Evolutionary conservation across 768 basidiomycete species (phyloP).

Genomic region (Dentipellis fragilis): DNA sequence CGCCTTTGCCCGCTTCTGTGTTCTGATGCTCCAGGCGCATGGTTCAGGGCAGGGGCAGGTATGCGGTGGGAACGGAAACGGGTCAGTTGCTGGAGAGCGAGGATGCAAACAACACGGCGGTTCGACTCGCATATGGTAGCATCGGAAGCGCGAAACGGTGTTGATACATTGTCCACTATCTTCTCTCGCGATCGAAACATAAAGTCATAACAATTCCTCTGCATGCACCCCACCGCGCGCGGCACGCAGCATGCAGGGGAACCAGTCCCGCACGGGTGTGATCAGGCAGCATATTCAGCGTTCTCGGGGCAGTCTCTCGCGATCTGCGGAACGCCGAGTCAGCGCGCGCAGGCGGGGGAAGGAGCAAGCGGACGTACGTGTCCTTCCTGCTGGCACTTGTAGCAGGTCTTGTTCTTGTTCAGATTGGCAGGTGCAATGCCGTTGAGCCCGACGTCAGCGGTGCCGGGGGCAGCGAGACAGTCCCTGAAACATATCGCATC

Average conservation of each 20-base stretch:
- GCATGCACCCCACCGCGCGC: too few relatives aligned
- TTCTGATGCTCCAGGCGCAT: neutral
- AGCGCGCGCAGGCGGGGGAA: too few relatives aligned
- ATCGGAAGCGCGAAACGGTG: neutral
- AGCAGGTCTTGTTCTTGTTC: constrained; percentile 72
- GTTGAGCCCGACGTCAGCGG: constrained; percentile 33
- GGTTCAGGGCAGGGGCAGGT: neutral
- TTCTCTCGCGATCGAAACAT: neutral
- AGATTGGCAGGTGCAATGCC: constrained; percentile 29
- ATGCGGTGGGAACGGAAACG: neutral
- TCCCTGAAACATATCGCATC: constrained; percentile 37
- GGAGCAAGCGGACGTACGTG: constrained; percentile 59
- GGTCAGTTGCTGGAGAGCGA: too few relatives aligned
- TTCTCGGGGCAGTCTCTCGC: constrained; percentile 26
- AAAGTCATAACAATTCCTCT: neutral
- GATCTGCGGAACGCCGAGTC: constrained; percentile 15
- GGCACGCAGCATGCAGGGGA: neutral
- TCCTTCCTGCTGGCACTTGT: constrained; percentile 81
- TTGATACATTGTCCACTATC: neutral
- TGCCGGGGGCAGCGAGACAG: constrained; percentile 67
- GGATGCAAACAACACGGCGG: neutral
- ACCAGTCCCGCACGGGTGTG: neutral
- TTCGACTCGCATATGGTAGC: neutral
- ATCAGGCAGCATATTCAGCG: constrained; percentile 13
- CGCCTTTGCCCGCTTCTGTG: too few relatives aligned